A percentile compares a stretch with the other conserved stretches of the same genome.
Evolutionary conservation across 1,139 yeast genomes (phyloP).

Genomic region (Candida pseudocylindracea): DNA sequence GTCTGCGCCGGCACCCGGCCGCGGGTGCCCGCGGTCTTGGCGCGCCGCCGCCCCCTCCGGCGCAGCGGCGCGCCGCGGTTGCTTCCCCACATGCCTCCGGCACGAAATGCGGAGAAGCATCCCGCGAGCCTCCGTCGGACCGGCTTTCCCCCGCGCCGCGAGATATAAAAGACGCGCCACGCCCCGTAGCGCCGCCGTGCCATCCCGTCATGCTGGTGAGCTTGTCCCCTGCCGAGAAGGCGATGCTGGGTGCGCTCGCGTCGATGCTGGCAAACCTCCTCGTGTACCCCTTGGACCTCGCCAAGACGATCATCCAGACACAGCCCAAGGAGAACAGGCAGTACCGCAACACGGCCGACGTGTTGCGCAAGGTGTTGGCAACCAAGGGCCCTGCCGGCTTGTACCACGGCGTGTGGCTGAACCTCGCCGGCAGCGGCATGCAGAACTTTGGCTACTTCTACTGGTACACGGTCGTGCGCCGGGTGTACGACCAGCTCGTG

Average conservation of each 20-base stretch:
- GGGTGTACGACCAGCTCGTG: constrained; percentile 25
- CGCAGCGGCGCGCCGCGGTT: no score
- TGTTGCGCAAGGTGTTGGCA: constrained; percentile 30
- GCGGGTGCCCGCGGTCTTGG: no score
- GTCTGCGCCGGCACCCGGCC: no score
- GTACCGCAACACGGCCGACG: constrained; percentile 43
- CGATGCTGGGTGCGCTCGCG: constrained; percentile 70
- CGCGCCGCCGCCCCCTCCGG: no score
- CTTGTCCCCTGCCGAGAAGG: constrained; percentile 36
- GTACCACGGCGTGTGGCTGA: constrained; percentile 54
- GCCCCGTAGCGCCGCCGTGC: no score
- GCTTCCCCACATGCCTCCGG: no score
- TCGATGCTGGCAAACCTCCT: constrained; percentile 66
- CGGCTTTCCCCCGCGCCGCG: no score
- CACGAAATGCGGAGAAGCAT: no score
- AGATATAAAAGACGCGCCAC: no score
- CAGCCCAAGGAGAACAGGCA: constrained; percentile 17
- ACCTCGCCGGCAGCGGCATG: constrained; percentile 52
- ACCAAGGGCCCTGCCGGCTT: constrained; percentile 48
- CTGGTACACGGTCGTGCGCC: constrained; percentile 64
- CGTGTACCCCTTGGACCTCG: constrained; percentile 54
- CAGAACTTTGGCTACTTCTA: constrained; percentile 72
- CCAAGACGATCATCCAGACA: constrained; percentile 56
- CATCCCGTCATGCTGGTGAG: no score
- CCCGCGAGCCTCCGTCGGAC: no score